phyloP scores from a whole-genome alignment of 169 alveolate genomes.

The Amoebophrya sp. region DNA sequence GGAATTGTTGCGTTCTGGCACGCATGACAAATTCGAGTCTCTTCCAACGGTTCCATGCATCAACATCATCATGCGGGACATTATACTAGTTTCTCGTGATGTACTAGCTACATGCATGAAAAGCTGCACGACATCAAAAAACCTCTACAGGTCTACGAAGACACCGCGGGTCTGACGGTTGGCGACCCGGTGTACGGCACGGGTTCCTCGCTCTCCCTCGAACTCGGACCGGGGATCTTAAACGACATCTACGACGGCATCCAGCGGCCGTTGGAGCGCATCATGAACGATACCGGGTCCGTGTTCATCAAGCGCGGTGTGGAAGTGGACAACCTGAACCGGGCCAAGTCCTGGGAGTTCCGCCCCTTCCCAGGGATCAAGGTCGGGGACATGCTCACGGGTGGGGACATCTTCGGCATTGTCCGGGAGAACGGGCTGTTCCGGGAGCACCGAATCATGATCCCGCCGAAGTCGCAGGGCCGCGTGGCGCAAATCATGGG shows the following conservation, averaged over 20 bases:
- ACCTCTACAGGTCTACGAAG: background rate
- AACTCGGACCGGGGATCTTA: constrained; percentile 91
- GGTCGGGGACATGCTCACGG: constrained; percentile 82
- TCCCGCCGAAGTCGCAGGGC: constrained; percentile 94
- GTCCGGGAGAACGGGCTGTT: constrained; percentile 87
- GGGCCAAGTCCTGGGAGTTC: constrained; percentile 82
- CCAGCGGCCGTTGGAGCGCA: constrained; percentile 89
- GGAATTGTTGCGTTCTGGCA: no score
- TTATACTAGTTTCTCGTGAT: no score
- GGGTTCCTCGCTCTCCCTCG: constrained; percentile 92
- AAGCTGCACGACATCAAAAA: no score
- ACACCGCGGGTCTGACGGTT: constrained; percentile 85
- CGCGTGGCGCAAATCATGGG: constrained; percentile 80
- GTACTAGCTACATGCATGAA: no score
- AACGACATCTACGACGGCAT: constrained; percentile 94
- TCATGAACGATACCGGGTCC: constrained; percentile 69
- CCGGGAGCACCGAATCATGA: constrained; percentile 84
- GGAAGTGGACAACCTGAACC: constrained; percentile 84
- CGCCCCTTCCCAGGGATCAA: constrained; percentile 71
- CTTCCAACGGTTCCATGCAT: no score
- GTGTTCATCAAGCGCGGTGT: constrained; percentile 92
- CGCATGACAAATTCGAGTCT: no score
- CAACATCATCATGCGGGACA: no score
- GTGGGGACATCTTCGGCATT: constrained; percentile 93
- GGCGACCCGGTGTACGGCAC: constrained; percentile 97